Percentiles rank a stretch among this genome's conserved stretches.
Conservation (phyloP, 805 yeast species). For the Starmerella stigmatis region DNA sequence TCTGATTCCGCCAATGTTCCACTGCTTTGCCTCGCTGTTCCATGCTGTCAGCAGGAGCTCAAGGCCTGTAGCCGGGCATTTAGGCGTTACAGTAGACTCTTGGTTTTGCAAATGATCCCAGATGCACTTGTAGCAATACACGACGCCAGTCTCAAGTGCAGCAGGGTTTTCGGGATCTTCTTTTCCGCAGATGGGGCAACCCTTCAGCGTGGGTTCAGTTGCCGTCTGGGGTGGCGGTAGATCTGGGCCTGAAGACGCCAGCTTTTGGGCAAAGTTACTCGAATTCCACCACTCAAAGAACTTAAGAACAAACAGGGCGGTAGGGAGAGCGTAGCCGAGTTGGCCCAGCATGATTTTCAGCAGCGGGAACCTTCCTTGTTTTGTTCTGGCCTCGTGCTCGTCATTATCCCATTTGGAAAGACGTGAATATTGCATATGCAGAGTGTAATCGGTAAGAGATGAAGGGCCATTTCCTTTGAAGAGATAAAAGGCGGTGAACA, state of each 20-base stretch:
- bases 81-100: constrained; percentile 29
- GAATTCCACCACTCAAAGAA: constrained; percentile 91
- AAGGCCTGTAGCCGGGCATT: constrained; percentile 73
- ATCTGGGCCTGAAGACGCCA: constrained; percentile 17
- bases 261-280: constrained; percentile 48
- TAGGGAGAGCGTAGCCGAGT: constrained; percentile 48
- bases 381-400: constrained; percentile 7
- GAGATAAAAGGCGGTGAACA: constrained; percentile 53
- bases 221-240: constrained; percentile 21
- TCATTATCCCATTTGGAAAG: constrained; percentile 32
- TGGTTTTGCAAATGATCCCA: constrained; percentile 48
- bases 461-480: constrained; percentile 59
- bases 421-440: constrained; percentile 57
- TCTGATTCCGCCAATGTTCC: constrained; percentile 15
- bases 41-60: constrained; percentile 52
- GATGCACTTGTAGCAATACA: constrained; percentile 81
- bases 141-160: constrained; percentile 81
- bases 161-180: constrained; percentile 62
- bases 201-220: constrained; percentile 21
- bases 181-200: constrained; percentile 63
- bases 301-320: constrained; percentile 69
- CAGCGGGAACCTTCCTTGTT: not conserved
- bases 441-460: constrained; percentile 47
- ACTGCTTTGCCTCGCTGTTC: constrained; percentile 35
- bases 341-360: constrained; percentile 9